A percentile compares a stretch with the other conserved stretches of the same genome.
These are phyloP conservation scores for Taphrina populina DNA, from an alignment of 1,139 yeast genomes.

Conservation along the genomic window DNA sequence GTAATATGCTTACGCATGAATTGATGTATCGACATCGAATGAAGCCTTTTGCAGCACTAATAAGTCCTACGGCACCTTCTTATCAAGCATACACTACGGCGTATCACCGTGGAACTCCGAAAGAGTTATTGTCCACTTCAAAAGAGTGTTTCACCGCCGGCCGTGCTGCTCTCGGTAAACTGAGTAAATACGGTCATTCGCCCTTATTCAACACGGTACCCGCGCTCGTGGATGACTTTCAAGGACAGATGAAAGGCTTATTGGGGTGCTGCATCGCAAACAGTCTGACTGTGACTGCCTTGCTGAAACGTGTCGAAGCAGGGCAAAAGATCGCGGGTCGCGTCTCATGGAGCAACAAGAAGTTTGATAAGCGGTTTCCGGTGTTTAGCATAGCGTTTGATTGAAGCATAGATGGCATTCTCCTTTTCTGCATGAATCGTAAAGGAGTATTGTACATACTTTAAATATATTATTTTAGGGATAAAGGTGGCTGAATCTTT, in stretches of 20 bases:
- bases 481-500: no score
- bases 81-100: slow-evolving; percentile 1
- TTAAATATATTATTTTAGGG: no score
- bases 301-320: slow-evolving; percentile 5
- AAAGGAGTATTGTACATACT: no score
- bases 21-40: slow-evolving; percentile 13
- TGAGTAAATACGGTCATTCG: slow-evolving; percentile 7
- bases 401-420: neutral
- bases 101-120: neutral
- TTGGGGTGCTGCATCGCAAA: slow-evolving; percentile 17
- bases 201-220: neutral
- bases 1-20: neutral
- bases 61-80: slow-evolving; percentile 11
- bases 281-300: slow-evolving; percentile 1
- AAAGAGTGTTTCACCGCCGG: neutral
- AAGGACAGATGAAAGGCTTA: neutral
- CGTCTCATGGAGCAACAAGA: neutral
- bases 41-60: slow-evolving; percentile 12
- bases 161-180: neutral
- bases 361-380: slow-evolving; percentile 10
- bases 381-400: neutral
- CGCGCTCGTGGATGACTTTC: slow-evolving; percentile 12
- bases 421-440: no score
- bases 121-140: neutral
- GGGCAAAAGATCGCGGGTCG: no score